Conservation (phyloP, 768 basidiomycete species). For the Daedaleopsis nitida region DNA sequence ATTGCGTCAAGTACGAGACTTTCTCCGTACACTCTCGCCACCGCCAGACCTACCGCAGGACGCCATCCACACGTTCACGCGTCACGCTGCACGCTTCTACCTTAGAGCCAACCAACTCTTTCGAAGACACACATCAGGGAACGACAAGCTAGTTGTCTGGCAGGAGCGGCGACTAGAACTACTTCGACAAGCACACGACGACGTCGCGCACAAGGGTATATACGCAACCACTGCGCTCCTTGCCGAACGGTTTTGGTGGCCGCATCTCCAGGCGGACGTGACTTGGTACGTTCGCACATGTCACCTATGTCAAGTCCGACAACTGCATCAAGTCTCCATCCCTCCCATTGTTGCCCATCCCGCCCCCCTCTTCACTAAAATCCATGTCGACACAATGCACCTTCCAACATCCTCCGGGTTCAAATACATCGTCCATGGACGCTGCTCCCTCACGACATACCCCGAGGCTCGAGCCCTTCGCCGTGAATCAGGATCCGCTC, state of each 20-base stretch:
- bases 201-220: constrained; percentile 24
- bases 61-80: background rate
- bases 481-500: constrained; percentile 28
- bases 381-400: constrained; percentile 44
- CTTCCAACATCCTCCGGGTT: constrained; percentile 38
- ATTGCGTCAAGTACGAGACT: background rate
- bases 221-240: constrained; percentile 14
- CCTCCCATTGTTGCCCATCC: constrained; percentile 26
- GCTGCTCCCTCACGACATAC: constrained; percentile 36
- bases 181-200: constrained; percentile 22
- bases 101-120: constrained; percentile 13
- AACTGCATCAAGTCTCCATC: constrained; percentile 24
- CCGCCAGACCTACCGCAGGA: too few species aligned
- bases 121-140: constrained; percentile 11
- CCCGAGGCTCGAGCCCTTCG: constrained; percentile 34
- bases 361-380: constrained; percentile 33
- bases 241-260: constrained; percentile 31
- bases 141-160: constrained; percentile 23
- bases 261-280: constrained; percentile 21
- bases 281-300: constrained; percentile 32
- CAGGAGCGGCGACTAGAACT: background rate
- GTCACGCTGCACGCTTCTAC: constrained; percentile 2
- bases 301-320: constrained; percentile 39
- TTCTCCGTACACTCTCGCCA: background rate
- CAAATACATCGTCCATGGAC: constrained; percentile 40